These are phyloP conservation scores for Ceratocystis papillata DNA, from an alignment of 2,329 filamentous ascomycete genomes.

Conservation along the genomic window DNA sequence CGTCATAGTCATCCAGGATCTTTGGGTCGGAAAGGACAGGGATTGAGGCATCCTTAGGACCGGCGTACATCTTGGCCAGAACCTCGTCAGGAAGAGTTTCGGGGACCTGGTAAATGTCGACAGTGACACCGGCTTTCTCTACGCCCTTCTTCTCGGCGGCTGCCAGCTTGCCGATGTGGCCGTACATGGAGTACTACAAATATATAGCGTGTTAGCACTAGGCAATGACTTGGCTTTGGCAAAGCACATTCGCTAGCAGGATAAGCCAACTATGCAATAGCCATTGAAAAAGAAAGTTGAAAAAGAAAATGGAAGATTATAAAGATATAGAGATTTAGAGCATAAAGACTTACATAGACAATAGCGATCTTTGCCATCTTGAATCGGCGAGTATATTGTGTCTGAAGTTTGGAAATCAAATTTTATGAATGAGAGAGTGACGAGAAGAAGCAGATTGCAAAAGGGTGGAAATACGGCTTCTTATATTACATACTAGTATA, in stretches of 20 bases:
- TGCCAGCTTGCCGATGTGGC: slow-evolving; percentile 74
- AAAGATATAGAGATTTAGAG: slow-evolving; percentile 10
- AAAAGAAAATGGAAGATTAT: not conserved
- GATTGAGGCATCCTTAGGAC: slow-evolving; percentile 58
- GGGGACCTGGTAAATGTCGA: slow-evolving; percentile 72
- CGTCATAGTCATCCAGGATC: slow-evolving; percentile 67
- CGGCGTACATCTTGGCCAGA: slow-evolving; percentile 81
- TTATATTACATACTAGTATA: slow-evolving; percentile 4
- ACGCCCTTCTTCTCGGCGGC: slow-evolving; percentile 87
- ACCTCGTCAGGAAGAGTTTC: slow-evolving; percentile 84
- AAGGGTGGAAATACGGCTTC: not conserved
- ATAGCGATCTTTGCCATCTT: slow-evolving; percentile 84
- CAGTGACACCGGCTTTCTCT: slow-evolving; percentile 71
- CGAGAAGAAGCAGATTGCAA: not conserved
- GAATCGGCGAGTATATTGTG: not conserved
- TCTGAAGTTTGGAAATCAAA: not conserved
- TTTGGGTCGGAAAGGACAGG: slow-evolving; percentile 48
- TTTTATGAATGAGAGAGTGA: not conserved
- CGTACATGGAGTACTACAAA: slow-evolving; percentile 82
- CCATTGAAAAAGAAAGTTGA: not conserved
- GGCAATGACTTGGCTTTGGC: not conserved
- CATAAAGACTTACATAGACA: slow-evolving; percentile 57
- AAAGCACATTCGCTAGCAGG: not conserved
- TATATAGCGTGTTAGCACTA: not conserved
- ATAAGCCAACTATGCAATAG: not conserved